phyloP scores from a whole-genome alignment of 176 grass and related monocot species.

The Eragrostis nindensis region DNA sequence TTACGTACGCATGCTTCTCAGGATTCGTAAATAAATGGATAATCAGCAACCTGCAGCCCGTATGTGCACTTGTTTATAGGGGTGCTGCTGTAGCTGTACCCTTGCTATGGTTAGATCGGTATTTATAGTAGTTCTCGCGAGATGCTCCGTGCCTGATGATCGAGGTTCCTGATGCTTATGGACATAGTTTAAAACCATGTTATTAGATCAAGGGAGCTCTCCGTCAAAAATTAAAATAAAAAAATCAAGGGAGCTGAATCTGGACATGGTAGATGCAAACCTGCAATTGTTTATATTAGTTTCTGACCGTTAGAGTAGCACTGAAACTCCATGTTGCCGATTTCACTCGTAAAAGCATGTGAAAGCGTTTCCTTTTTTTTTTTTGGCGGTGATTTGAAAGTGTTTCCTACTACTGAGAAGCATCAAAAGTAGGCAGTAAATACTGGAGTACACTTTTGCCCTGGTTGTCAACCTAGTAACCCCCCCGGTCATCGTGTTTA shows the following conservation, averaged over 20 bases:
- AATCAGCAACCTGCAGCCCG: background rate
- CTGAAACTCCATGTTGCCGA: background rate
- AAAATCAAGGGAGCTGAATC: background rate
- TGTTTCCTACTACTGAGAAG: background rate
- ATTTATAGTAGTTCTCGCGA: background rate
- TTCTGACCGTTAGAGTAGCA: background rate
- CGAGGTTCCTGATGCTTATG: conserved; percentile 12
- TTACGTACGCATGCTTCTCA: conserved; percentile 13
- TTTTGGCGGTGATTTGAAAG: too few relatives aligned
- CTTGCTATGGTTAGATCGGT: background rate
- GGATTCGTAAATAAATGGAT: background rate
- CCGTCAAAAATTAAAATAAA: too few relatives aligned
- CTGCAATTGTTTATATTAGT: background rate
- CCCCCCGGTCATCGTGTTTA: too few relatives aligned
- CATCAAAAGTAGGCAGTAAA: background rate
- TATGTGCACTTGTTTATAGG: conserved; percentile 4
- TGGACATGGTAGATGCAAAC: background rate
- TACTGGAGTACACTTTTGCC: background rate
- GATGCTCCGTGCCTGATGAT: background rate
- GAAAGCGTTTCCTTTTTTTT: too few relatives aligned
- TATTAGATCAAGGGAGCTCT: background rate
- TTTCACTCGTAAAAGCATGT: background rate
- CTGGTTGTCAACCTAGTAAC: background rate
- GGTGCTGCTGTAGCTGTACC: background rate
- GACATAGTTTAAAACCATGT: background rate